Conservation (phyloP, 176 grass and related monocot genomes). For the Oryza punctata region DNA sequence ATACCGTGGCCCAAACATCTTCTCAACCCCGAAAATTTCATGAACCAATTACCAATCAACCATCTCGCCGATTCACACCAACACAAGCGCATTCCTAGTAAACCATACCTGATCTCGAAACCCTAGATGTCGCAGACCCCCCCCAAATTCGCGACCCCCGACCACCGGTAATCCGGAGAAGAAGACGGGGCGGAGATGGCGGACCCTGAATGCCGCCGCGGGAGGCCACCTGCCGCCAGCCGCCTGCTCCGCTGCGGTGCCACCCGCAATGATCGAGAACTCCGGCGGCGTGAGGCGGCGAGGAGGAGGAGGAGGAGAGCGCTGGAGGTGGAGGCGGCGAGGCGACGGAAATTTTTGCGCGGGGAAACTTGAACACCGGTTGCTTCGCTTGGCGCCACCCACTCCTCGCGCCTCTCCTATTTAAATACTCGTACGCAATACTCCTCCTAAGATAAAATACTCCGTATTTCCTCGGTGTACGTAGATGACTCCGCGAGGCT, state of each 20-base stretch:
- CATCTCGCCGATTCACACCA: not conserved
- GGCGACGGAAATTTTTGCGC: not conserved
- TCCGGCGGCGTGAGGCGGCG: not conserved
- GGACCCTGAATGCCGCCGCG: not conserved
- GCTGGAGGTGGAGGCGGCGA: too few relatives aligned
- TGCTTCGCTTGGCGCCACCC: constrained; percentile 42
- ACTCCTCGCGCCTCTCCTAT: not conserved
- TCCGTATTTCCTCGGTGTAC: not conserved
- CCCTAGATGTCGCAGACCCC: constrained; percentile 33
- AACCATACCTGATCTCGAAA: constrained; percentile 28
- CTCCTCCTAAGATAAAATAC: not conserved
- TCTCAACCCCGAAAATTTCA: not conserved
- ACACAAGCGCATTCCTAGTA: not conserved
- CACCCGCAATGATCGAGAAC: not conserved
- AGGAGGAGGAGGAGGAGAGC: too few relatives aligned
- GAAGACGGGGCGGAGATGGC: not conserved
- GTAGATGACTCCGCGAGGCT: not conserved
- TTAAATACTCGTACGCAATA: not conserved
- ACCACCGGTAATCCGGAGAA: too few relatives aligned
- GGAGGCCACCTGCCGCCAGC: not conserved
- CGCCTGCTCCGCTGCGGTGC: too few relatives aligned
- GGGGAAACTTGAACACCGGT: constrained; percentile 30
- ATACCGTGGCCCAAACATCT: not conserved
- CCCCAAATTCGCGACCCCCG: too few relatives aligned
- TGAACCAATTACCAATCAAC: not conserved